These are phyloP conservation scores for Lasiosphaeria ovina DNA, from an alignment of 495 filamentous ascomycete genomes.

Conservation along the genomic window DNA sequence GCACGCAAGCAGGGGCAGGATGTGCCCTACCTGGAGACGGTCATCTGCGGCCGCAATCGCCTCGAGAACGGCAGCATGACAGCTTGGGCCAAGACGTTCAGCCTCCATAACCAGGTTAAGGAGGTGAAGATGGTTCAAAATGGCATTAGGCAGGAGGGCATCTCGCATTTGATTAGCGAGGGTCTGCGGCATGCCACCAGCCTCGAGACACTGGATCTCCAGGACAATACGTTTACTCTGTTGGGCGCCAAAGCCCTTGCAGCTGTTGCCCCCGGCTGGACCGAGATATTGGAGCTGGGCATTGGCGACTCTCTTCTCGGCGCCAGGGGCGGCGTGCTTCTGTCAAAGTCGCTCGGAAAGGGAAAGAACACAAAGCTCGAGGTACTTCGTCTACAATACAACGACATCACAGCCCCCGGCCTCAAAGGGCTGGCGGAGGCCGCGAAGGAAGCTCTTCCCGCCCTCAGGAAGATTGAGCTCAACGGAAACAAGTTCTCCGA, in stretches of 20 bases:
- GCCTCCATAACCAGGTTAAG: conserved; percentile 73
- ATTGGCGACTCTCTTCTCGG: conserved; percentile 85
- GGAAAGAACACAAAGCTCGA: conserved; percentile 75
- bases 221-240: conserved; percentile 95
- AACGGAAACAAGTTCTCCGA: conserved; percentile 95
- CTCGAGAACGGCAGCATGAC: conserved; percentile 94
- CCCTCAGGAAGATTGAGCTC: conserved; percentile 78
- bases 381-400: conserved; percentile 84
- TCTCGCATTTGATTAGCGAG: conserved; percentile 69
- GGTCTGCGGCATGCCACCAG: conserved; percentile 66
- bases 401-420: conserved; percentile 78
- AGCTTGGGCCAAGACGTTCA: conserved; percentile 85
- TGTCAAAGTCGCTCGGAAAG: conserved; percentile 69
- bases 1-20: conserved; percentile 63
- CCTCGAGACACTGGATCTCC: conserved; percentile 78
- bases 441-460: conserved; percentile 62
- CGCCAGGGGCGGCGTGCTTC: conserved; percentile 69
- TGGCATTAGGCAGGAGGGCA: conserved; percentile 92
- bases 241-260: conserved; percentile 76
- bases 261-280: conserved; percentile 70
- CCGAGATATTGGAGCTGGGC: conserved; percentile 73
- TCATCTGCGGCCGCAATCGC: conserved; percentile 93
- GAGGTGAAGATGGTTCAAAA: conserved; percentile 98
- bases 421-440: conserved; percentile 67
- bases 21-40: conserved; percentile 81